Base-by-base conservation (phyloP, 176 grass and related monocot genomes). In the Calamus simplicifolius region DNA sequence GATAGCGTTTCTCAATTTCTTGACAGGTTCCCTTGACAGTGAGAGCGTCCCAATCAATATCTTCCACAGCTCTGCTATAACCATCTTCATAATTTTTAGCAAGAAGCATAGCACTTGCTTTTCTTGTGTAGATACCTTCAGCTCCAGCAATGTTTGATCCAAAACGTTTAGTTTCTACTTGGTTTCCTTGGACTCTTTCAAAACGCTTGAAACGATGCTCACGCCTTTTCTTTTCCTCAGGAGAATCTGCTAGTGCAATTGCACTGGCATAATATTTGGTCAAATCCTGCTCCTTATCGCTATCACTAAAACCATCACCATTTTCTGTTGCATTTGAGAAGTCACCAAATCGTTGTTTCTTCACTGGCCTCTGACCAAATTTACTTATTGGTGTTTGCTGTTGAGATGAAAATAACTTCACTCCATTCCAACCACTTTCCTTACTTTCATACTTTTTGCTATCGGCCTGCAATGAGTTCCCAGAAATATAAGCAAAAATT, bases 131-230 rank as follows among this genome's bases (percentile, higher is more conserved):
- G 54, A 77, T 70, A 86, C 56, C 69, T 54, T 27, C 62, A 72
- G 68, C 21, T 38, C 63, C 67, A 81, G 62, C 57, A 69, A 71
- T 74, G 73, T 85, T 91, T 69, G 57, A 54, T 64, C 54, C 64
- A 48, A 31, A 73, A 72, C 73, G 59, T 63, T 69, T 91, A 61
- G 5, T 50, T 62, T 81, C 81, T 67, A 27, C 38, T 54, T 76
- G 62, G 61, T 72, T 66, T 69, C 71, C 71, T 59, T 76, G 75
- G 56, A 50, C 75, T 62, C 73, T 97, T 61, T 97, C 92, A 69
- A 97, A 97, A 56, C 92, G 86, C 64, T 91, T 97, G 67, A 77
- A 90, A 27, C 92, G 85, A 80, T 90, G 78, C 66, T 97, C 92
- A 52, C 92, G 76, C 56, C 75, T 85, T 74, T 63, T 97, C 78